phyloP scores from a whole-genome alignment of 2,329 filamentous ascomycete species.

The Grosmannia penicillata region DNA sequence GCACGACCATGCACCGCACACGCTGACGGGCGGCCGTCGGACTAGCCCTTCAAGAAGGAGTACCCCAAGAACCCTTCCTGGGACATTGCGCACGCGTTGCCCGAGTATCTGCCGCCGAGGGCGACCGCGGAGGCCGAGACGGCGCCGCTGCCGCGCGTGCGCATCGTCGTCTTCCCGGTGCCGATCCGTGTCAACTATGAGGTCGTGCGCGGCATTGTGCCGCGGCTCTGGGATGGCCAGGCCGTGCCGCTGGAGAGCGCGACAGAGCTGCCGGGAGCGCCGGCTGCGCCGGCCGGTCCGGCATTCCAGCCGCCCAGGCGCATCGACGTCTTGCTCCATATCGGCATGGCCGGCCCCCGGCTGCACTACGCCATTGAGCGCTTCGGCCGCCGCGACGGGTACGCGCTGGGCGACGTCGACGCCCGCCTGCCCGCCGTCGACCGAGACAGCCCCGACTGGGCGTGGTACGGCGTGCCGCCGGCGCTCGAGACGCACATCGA shows the following conservation, averaged over 20 bases:
- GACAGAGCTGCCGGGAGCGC: constrained; percentile 11
- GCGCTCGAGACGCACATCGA: constrained; percentile 44
- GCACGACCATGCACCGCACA: too few species aligned
- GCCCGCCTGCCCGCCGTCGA: constrained; percentile 32
- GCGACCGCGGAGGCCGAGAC: constrained; percentile 8
- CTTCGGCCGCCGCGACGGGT: constrained; percentile 56
- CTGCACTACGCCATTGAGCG: constrained; percentile 57
- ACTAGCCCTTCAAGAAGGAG: constrained; percentile 63
- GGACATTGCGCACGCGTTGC: constrained; percentile 59
- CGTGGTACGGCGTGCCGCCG: constrained; percentile 38
- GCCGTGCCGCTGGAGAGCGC: not conserved
- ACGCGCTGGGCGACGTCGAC: constrained; percentile 57
- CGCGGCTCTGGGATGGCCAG: constrained; percentile 38
- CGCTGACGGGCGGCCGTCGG: too few species aligned
- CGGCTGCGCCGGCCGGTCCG: not conserved
- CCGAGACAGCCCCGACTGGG: constrained; percentile 28
- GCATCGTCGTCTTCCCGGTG: constrained; percentile 48
- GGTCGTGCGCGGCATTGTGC: constrained; percentile 47
- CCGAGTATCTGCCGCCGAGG: constrained; percentile 40
- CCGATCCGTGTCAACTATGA: constrained; percentile 60
- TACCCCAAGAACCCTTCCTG: constrained; percentile 67
- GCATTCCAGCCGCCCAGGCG: constrained; percentile 2
- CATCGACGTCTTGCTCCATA: constrained; percentile 60
- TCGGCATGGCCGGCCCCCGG: constrained; percentile 60
- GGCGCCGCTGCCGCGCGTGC: constrained; percentile 30